phyloP scores from a whole-genome alignment of 2,329 filamentous ascomycete genomes.

The Trichoderma breve region DNA sequence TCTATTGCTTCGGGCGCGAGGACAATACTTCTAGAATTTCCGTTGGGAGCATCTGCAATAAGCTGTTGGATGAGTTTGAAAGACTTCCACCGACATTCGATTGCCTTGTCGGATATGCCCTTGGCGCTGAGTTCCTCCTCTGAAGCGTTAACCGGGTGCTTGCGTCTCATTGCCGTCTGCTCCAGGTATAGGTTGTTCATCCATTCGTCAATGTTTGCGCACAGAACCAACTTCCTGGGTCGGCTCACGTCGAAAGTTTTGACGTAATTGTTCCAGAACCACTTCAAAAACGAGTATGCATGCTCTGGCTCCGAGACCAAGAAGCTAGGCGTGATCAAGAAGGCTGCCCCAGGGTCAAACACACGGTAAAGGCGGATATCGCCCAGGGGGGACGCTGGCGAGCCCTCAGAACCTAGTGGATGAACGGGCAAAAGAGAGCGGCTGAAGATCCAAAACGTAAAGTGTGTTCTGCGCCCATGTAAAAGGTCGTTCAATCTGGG shows the following conservation, averaged over 20 bases:
- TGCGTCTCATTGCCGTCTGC: neutral
- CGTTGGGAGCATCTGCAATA: slow-evolving; percentile 20
- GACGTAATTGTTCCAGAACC: slow-evolving; percentile 32
- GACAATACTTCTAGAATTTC: slow-evolving; percentile 36
- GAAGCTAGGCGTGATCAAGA: slow-evolving; percentile 45
- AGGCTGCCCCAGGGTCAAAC: slow-evolving; percentile 34
- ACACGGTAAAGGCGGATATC: slow-evolving; percentile 31
- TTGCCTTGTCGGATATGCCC: slow-evolving; percentile 12
- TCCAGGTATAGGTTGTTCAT: slow-evolving; percentile 28
- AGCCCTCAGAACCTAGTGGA: slow-evolving; percentile 21
- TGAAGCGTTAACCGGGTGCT: neutral
- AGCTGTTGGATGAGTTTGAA: slow-evolving; percentile 26
- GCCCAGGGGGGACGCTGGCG: slow-evolving; percentile 17
- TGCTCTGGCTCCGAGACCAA: slow-evolving; percentile 38
- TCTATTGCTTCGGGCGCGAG: slow-evolving; percentile 50
- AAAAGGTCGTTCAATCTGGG: slow-evolving; percentile 39
- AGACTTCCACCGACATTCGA: slow-evolving; percentile 28
- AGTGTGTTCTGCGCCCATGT: slow-evolving; percentile 26
- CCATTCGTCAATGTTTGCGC: slow-evolving; percentile 32
- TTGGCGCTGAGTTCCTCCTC: neutral
- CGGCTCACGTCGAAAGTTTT: slow-evolving; percentile 16
- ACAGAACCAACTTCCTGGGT: slow-evolving; percentile 32
- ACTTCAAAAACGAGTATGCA: slow-evolving; percentile 37
- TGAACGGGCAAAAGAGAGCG: slow-evolving; percentile 30
- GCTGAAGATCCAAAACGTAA: slow-evolving; percentile 42